A percentile compares a stretch with the other conserved stretches of the same genome.
These are phyloP conservation scores for Leptographium procerum DNA, from an alignment of 2,329 filamentous ascomycete genomes.

Conservation along the genomic window DNA sequence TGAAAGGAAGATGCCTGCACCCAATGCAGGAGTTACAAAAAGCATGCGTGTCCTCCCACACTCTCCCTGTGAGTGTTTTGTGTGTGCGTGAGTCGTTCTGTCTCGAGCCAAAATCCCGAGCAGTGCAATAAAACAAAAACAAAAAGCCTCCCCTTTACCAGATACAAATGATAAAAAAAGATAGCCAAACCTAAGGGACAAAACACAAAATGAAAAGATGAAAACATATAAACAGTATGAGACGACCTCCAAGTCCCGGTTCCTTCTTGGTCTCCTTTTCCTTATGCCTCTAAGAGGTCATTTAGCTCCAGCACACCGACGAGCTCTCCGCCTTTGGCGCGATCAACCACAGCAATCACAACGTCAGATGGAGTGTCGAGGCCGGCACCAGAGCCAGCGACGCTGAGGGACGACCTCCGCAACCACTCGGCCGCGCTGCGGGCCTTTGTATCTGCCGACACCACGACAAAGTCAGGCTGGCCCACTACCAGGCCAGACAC, in stretches of 20 bases:
- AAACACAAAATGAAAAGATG: not conserved
- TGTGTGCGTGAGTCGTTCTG: not conserved
- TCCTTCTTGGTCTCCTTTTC: not conserved
- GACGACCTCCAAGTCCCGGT: not conserved
- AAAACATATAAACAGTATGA: not conserved
- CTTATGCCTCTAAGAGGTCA: slow-evolving; percentile 7
- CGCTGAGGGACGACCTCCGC: slow-evolving; percentile 12
- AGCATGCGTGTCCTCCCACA: not conserved
- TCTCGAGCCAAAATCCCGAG: not conserved
- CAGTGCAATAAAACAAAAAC: not conserved
- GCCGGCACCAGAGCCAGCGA: not conserved
- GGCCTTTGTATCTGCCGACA: slow-evolving; percentile 45
- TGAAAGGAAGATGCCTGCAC: not conserved
- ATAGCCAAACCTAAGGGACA: too few species aligned
- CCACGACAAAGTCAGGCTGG: slow-evolving; percentile 44
- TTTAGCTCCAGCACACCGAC: slow-evolving; percentile 11
- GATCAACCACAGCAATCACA: slow-evolving; percentile 11
- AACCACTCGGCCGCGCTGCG: slow-evolving; percentile 42
- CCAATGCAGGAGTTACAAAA: not conserved
- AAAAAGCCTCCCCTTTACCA: not conserved
- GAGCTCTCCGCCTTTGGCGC: slow-evolving; percentile 6
- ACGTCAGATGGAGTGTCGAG: not conserved
- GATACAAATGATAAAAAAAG: not conserved
- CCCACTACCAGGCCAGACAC: slow-evolving; percentile 37
- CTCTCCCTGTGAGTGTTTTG: not conserved